Conservation (phyloP, 495 filamentous ascomycete genomes). For the Lichenothelia convexa region DNA sequence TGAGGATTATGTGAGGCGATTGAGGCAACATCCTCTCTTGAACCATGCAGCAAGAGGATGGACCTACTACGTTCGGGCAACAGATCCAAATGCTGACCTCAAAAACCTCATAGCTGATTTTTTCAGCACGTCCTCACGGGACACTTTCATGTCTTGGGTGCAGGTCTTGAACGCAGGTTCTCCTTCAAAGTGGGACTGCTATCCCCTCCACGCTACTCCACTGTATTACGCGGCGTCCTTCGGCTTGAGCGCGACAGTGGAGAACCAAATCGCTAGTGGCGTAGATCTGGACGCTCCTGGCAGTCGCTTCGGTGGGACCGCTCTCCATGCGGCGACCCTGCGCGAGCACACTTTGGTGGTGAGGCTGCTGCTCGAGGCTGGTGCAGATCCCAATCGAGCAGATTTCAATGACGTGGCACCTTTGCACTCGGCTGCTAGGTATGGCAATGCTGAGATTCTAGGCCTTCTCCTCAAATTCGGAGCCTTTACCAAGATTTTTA, state of each 20-base stretch:
- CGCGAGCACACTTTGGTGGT: not conserved
- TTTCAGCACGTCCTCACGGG: not conserved
- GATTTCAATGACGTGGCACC: too few species aligned
- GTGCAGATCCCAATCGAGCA: not conserved
- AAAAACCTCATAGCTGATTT: not conserved
- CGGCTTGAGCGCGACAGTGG: not conserved
- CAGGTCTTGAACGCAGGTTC: not conserved
- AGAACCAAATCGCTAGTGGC: not conserved
- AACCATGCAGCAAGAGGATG: not conserved
- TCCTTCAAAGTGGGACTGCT: not conserved
- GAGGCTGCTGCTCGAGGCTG: not conserved
- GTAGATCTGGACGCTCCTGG: not conserved
- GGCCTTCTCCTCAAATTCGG: too few species aligned
- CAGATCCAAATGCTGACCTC: not conserved
- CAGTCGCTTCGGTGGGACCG: not conserved
- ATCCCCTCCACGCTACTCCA: not conserved
- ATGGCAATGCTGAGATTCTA: too few species aligned
- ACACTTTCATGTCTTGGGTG: not conserved
- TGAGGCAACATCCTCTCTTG: constrained; percentile 1
- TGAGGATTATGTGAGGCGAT: not conserved
- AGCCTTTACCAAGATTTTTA: too few species aligned
- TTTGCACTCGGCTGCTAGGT: too few species aligned
- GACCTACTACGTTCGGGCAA: not conserved
- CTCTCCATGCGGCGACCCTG: not conserved
- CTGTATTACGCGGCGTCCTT: not conserved